Percentiles rank a stretch among this genome's conserved stretches.
These are phyloP conservation scores for Tympanopsis confertula DNA, from an alignment of 2,329 filamentous ascomycete species.

Conservation along the genomic window DNA sequence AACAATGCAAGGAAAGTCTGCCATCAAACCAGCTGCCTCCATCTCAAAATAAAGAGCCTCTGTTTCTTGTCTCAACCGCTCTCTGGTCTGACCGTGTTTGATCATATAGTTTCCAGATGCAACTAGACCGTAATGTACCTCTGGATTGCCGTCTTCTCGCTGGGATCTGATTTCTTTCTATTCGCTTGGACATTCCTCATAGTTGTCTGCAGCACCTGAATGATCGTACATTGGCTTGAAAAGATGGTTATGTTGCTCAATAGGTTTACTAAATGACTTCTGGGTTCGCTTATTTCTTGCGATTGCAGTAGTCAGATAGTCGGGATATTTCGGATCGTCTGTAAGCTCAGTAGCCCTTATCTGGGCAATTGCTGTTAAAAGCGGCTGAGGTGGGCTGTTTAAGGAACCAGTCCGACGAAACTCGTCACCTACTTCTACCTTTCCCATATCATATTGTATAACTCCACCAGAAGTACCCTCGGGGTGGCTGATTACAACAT, in stretches of 20 bases:
- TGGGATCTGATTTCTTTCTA: neutral
- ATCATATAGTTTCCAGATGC: neutral
- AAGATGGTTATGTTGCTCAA: neutral
- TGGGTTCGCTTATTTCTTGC: neutral
- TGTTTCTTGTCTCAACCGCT: neutral
- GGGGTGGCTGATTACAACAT: neutral
- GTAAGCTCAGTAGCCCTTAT: neutral
- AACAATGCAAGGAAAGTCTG: constrained; percentile 1
- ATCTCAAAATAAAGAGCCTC: neutral
- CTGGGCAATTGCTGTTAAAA: neutral
- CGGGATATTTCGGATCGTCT: neutral
- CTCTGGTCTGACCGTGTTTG: neutral
- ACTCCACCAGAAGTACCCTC: neutral
- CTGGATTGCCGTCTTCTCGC: neutral
- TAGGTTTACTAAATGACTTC: neutral
- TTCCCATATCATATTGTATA: neutral
- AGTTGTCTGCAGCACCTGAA: neutral
- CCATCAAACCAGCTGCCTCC: neutral
- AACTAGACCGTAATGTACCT: neutral
- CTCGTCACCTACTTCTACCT: neutral
- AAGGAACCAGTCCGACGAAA: neutral
- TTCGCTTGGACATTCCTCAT: neutral
- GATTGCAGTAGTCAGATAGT: neutral
- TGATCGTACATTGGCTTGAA: neutral
- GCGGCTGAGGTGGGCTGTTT: neutral